Percentiles rank a stretch among this genome's conserved stretches.
Conservation (phyloP, 768 basidiomycete genomes). For the Butyriboletus loyo region DNA sequence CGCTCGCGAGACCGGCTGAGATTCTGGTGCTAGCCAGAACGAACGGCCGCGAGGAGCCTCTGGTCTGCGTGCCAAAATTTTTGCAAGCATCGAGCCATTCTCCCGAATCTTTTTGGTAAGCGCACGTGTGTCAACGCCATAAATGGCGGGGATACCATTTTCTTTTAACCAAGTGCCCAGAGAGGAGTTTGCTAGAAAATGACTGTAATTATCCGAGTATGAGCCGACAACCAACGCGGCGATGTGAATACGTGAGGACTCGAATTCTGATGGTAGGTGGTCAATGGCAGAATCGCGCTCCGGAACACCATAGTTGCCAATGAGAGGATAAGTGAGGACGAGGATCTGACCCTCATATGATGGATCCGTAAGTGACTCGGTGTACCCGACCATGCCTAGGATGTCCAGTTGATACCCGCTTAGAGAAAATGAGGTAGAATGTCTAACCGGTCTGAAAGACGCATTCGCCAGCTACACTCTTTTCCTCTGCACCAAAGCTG, state of each 20-base stretch:
- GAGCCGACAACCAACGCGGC: conserved; percentile 89
- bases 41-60: conserved; percentile 41
- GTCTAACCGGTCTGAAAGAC: conserved; percentile 96
- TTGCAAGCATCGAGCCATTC: conserved; percentile 90
- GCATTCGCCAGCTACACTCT: conserved; percentile 95
- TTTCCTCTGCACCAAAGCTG: conserved; percentile 89
- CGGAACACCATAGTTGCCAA: conserved; percentile 98
- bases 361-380: conserved; percentile 96
- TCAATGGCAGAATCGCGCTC: conserved; percentile 51
- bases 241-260: conserved; percentile 93
- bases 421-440: conserved; percentile 4
- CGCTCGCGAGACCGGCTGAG: conserved; percentile 43
- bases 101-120: conserved; percentile 96
- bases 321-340: conserved; percentile 92
- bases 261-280: conserved; percentile 73
- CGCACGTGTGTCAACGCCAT: conserved; percentile 93
- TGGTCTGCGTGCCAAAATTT: conserved; percentile 64
- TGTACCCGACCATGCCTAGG: conserved; percentile 98
- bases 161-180: conserved; percentile 93
- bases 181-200: conserved; percentile 88
- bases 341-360: conserved; percentile 99
- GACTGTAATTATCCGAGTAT: conserved; percentile 92
- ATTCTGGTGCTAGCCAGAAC: conserved; percentile 33
- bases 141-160: conserved; percentile 90
- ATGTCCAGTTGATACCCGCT: conserved; percentile 15